Percentiles rank a stretch among this genome's conserved stretches.
phyloP scores from a whole-genome alignment of 768 basidiomycete genomes.

The Mycena alexandri region DNA sequence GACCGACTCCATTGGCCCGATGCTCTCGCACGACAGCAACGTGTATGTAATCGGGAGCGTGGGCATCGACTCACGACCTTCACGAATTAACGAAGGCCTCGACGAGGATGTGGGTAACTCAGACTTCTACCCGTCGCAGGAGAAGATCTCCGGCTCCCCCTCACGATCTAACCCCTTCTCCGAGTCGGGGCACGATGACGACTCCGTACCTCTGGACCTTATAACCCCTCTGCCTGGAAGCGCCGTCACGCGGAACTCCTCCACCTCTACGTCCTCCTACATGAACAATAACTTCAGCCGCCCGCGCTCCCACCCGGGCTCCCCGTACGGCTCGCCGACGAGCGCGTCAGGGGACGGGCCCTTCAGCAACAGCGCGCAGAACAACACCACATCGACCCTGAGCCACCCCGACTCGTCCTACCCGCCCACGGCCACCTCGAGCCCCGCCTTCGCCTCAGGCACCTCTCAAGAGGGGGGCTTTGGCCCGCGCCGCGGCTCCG shows the following conservation, averaged over 20 bases:
- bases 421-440: conserved; percentile 36
- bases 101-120: conserved; percentile 30
- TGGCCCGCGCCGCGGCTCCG: conserved; percentile 14
- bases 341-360: conserved; percentile 10
- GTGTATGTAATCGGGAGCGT: conserved; percentile 38
- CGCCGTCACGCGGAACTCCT: conserved; percentile 33
- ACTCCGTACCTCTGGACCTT: conserved; percentile 33
- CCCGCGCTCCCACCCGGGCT: conserved; percentile 38
- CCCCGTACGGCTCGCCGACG: conserved; percentile 32
- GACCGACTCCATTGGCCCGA: conserved; percentile 34
- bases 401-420: conserved; percentile 48
- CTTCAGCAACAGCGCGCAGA: conserved; percentile 16
- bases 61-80: conserved; percentile 35
- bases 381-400: conserved; percentile 34
- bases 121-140: conserved; percentile 38
- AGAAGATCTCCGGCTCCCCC: conserved; percentile 32
- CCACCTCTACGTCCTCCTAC: conserved; percentile 36
- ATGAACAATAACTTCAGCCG: conserved; percentile 40
- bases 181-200: conserved; percentile 30
- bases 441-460: conserved; percentile 45
- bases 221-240: conserved; percentile 28
- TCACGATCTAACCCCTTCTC: conserved; percentile 33
- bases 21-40: conserved; percentile 32
- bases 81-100: conserved; percentile 24
- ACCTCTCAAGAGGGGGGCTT: conserved; percentile 33